These are phyloP conservation scores for Calophaca sinica DNA, from an alignment of 306 rosid genomes.

Conservation along the genomic window DNA sequence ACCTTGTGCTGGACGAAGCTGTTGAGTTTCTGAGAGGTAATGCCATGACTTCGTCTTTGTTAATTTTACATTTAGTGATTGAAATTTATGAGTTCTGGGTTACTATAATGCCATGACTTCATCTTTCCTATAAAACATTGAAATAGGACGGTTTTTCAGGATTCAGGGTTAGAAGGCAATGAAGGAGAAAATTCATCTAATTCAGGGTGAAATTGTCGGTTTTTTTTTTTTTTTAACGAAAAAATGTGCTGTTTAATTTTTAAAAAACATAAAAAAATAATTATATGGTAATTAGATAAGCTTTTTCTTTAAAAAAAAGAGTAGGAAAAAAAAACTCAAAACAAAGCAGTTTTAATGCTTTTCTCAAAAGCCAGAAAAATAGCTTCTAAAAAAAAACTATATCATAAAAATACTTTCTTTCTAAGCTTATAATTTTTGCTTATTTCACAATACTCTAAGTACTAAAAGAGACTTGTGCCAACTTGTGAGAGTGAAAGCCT, in stretches of 20 bases:
- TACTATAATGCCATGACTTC: neutral
- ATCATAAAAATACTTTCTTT: neutral
- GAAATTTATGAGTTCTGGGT: neutral
- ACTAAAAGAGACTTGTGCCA: neutral
- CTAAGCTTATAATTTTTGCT: neutral
- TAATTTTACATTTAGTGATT: neutral
- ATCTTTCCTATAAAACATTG: neutral
- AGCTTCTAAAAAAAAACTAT: neutral
- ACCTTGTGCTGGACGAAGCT: conserved; percentile 95
- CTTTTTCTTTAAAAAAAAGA: neutral
- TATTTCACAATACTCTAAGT: neutral
- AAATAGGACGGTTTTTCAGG: neutral
- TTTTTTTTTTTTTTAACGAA: neutral
- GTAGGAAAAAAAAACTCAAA: neutral
- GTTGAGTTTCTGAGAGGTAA: conserved; percentile 93
- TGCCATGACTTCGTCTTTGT: too few relatives aligned
- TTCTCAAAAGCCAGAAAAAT: neutral
- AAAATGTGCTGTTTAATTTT: neutral
- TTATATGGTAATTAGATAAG: neutral
- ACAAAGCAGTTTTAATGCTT: neutral
- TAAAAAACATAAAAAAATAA: neutral
- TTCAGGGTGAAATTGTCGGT: neutral
- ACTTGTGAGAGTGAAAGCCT: neutral
- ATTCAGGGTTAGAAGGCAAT: neutral
- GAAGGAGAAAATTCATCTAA: too few relatives aligned